Conservation (phyloP, 2,329 filamentous ascomycete species). For the Neopestalotiopsis sp. region DNA sequence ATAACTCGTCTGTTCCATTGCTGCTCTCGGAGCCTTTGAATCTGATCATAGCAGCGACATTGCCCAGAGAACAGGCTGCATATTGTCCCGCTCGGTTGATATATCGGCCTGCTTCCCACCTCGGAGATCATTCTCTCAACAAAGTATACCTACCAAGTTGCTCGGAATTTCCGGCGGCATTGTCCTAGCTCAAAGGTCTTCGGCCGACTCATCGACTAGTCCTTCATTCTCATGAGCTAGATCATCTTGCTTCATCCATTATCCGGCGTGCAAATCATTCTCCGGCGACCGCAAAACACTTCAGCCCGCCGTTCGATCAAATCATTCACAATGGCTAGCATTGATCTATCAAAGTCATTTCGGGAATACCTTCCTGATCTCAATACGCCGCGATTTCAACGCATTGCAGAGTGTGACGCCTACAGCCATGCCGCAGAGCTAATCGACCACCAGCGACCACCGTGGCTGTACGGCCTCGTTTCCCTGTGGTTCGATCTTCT, state of each 20-base stretch:
- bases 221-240: neutral
- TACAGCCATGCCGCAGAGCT: conserved; percentile 68
- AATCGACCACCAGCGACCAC: conserved; percentile 62
- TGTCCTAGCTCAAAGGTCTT: neutral
- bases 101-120: neutral
- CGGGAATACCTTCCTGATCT: conserved; percentile 69
- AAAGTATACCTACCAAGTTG: neutral
- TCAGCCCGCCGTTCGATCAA: neutral
- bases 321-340: neutral
- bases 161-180: conserved; percentile 12
- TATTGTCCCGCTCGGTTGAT: conserved; percentile 8
- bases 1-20: neutral
- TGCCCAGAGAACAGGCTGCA: neutral
- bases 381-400: conserved; percentile 63
- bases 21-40: neutral
- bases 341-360: conserved; percentile 42
- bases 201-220: neutral
- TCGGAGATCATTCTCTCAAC: neutral
- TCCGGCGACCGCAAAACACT: neutral
- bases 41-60: neutral
- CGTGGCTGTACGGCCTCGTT: conserved; percentile 70
- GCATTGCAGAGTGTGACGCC: conserved; percentile 66
- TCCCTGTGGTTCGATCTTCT: conserved; percentile 63
- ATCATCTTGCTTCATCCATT: neutral
- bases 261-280: neutral